Conservation (phyloP, 164 flowering plant species). For the Echeveria elegans region DNA sequence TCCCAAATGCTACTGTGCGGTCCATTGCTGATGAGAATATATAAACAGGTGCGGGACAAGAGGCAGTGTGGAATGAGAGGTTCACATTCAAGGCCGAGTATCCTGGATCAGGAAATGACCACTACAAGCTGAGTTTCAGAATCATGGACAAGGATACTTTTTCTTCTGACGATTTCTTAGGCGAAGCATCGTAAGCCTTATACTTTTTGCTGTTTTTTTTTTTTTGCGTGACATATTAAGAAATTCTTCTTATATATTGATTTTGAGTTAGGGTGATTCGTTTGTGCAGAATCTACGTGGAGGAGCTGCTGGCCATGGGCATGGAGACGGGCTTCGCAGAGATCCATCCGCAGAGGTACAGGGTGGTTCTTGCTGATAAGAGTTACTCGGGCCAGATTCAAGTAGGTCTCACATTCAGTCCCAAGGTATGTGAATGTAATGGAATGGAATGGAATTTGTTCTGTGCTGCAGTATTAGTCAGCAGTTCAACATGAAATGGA, state of each 20-base stretch:
- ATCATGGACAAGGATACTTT: constrained; percentile 11
- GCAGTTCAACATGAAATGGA: background rate
- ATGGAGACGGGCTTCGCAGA: constrained; percentile 5
- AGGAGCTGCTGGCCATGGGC: constrained; percentile 7
- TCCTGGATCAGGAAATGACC: constrained; percentile 3
- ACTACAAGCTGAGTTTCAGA: constrained; percentile 8
- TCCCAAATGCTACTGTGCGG: background rate
- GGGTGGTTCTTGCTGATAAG: constrained; percentile 5
- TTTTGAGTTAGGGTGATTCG: background rate
- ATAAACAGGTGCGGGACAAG: background rate
- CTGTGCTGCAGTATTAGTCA: background rate
- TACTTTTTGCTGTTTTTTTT: too few relatives aligned
- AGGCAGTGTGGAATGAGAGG: constrained; percentile 5
- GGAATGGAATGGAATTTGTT: background rate
- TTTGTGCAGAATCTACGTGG: constrained; percentile 3
- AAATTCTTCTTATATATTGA: background rate
- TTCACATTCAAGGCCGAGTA: constrained; percentile 10
- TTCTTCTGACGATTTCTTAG: constrained; percentile 7
- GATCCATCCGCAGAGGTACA: constrained; percentile 5
- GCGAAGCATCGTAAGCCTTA: constrained; percentile 5
- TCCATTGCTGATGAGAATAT: background rate
- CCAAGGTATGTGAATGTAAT: constrained; percentile 1
- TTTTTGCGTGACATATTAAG: background rate
- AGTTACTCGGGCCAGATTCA: constrained; percentile 7
- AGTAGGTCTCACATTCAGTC: constrained; percentile 3